Base-by-base conservation (phyloP, 768 basidiomycete species). In the Ephemerocybe angulata region DNA sequence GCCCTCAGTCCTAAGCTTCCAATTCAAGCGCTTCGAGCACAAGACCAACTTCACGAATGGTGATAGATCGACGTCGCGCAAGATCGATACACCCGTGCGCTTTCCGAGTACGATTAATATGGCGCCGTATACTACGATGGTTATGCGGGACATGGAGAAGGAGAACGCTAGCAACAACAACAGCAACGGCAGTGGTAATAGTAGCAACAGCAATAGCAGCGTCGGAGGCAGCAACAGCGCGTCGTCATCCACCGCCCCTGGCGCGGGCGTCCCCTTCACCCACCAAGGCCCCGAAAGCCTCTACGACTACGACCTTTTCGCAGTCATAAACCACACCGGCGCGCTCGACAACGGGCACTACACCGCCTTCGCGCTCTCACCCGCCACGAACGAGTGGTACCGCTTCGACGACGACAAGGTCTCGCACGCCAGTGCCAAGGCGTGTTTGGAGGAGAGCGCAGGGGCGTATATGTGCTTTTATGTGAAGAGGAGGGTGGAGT, bases 1-100 rank as follows among this genome's bases (percentile, higher is more conserved):
- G 7, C 94, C 96, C 0, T 87, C 90, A 0, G 93, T 96, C 0
- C 73, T 98, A 44, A 91, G 89, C 60, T 91, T 98, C 62, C 96
- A 98, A 66, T 87, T 98, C 76, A 98, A 98, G 94, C 87, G 96
- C 2, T 98, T 98, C 68, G 94, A 96, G 65, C 93, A 97, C 64
- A 88, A 86, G 62, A 81, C 84, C 44, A 70, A 77, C 41, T 82
- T 93, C 62, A 90, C 85, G 65, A n/a, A n/a, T n/a, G n/a, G n/a
- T n/a, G n/a, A n/a, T n/a, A n/a, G n/a, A n/a, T 75, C 81, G 28
- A 78, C 85, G 27, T 84, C 92, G 0, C 82, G 84, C 59, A 98
- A 98, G 71, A 87, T 98, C 43, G 93, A 95, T 62, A 76, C 84
- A 1, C 82, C 79, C 21, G 85, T 98, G 52, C 83, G 84, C 4